A percentile compares a stretch with the other conserved stretches of the same genome.
phyloP scores from a whole-genome alignment of 169 alveolate genomes.

The Plasmodium vivax region DNA sequence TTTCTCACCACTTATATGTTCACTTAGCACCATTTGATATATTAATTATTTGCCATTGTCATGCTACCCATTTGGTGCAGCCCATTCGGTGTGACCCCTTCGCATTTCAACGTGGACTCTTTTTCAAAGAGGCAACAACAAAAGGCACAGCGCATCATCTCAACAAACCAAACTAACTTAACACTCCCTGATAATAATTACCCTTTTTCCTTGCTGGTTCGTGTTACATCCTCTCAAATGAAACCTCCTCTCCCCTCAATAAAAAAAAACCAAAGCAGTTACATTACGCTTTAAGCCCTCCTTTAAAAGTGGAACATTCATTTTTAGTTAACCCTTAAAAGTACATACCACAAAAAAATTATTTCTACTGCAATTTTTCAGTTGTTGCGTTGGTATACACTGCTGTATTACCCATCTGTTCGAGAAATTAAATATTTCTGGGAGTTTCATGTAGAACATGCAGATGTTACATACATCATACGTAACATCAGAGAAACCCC shows the following conservation, averaged over 20 bases:
- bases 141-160: not conserved
- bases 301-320: not conserved
- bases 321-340: not conserved
- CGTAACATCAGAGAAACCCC: not conserved
- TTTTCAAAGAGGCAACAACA: not conserved
- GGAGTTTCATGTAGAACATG: not conserved
- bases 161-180: not conserved
- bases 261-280: not conserved
- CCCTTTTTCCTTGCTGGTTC: not conserved
- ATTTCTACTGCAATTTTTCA: not conserved
- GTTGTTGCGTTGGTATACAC: not conserved
- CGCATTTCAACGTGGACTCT: not conserved
- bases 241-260: not conserved
- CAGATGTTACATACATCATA: not conserved
- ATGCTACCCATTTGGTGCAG: not conserved
- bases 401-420: not conserved
- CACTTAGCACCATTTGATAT: not conserved
- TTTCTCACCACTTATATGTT: not conserved
- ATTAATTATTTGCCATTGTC: not conserved
- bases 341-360: not conserved
- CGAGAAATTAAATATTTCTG: not conserved
- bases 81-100: too few species aligned
- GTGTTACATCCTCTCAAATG: not conserved
- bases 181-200: not conserved
- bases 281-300: not conserved